A percentile compares a stretch with the other conserved stretches of the same genome.
phyloP scores from a whole-genome alignment of 208 protist species.

The Acanthamoeba culbertsoni region DNA sequence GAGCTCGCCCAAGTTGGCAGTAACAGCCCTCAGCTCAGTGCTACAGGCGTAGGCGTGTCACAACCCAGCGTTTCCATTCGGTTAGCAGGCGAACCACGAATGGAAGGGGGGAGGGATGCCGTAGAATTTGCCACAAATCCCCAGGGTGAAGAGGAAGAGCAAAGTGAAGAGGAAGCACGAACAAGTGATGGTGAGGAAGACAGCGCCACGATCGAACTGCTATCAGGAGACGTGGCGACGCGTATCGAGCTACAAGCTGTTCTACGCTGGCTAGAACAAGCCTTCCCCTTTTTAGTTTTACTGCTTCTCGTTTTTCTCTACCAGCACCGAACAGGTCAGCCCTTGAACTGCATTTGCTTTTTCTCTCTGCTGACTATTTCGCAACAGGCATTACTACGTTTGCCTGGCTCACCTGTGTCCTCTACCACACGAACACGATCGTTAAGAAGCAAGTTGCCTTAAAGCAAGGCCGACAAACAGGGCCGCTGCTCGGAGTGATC shows the following conservation, averaged over 20 bases:
- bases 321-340: conserved; percentile 60
- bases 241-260: conserved; percentile 61
- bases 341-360: not conserved
- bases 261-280: conserved; percentile 63
- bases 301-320: conserved; percentile 63
- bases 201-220: not conserved
- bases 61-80: not conserved
- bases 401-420: not conserved
- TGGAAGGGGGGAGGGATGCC: not conserved
- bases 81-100: not conserved
- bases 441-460: conserved; percentile 9
- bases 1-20: too few species aligned
- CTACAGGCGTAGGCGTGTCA: too few species aligned
- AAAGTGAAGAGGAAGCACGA: not conserved
- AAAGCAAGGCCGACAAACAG: not conserved
- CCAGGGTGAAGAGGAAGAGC: not conserved
- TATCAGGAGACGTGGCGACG: not conserved
- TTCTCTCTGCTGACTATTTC: not conserved
- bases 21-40: too few species aligned
- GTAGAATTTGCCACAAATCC: too few species aligned
- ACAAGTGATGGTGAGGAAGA: not conserved
- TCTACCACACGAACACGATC: not conserved
- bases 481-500: not conserved
- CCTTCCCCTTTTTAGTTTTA: conserved; percentile 55
- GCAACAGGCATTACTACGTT: conserved; percentile 40